phyloP scores from a whole-genome alignment of 1,284 basidiomycete genomes.

The Stereum hirsutum region DNA sequence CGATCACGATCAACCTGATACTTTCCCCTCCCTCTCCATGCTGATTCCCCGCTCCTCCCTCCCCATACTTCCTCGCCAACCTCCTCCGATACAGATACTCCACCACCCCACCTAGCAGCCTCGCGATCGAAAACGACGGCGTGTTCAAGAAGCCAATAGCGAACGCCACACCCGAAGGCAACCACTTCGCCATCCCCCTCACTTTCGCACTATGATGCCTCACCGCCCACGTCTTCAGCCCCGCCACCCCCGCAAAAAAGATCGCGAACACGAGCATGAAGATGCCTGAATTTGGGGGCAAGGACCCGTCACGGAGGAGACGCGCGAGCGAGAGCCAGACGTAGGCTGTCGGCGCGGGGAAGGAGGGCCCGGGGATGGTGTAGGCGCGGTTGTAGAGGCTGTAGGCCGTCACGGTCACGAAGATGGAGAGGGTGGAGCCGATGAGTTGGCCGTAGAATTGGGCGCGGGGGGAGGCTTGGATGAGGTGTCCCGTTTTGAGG shows the following conservation, averaged over 20 bases:
- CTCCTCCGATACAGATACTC: conserved; percentile 62
- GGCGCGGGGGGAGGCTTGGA: conserved; percentile 79
- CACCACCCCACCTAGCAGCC: conserved; percentile 81
- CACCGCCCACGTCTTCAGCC: conserved; percentile 55
- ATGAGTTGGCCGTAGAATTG: conserved; percentile 88
- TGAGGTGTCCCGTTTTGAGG: conserved; percentile 89
- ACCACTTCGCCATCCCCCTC: conserved; percentile 52
- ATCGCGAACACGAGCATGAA: conserved; percentile 80
- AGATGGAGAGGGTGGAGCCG: conserved; percentile 79
- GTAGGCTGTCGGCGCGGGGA: conserved; percentile 91
- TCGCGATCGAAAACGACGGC: conserved; percentile 89
- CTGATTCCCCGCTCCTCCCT: too few relatives aligned
- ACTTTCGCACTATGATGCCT: conserved; percentile 28
- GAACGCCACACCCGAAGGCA: conserved; percentile 87
- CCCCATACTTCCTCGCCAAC: conserved; percentile 35
- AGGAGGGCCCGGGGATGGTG: conserved; percentile 79
- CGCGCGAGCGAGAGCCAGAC: conserved; percentile 89
- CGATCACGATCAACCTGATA: conserved; percentile 80
- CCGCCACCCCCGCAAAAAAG: conserved; percentile 60
- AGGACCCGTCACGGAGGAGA: conserved; percentile 78
- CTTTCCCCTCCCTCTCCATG: conserved; percentile 30
- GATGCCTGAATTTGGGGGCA: conserved; percentile 67
- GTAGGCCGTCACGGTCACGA: conserved; percentile 86
- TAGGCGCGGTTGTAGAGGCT: conserved; percentile 85
- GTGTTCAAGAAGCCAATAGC: conserved; percentile 92